A percentile compares a stretch with the other conserved stretches of the same genome.
Evolutionary conservation across 345 rosid species (phyloP).

Genomic region (Ceriops zippeliana): DNA sequence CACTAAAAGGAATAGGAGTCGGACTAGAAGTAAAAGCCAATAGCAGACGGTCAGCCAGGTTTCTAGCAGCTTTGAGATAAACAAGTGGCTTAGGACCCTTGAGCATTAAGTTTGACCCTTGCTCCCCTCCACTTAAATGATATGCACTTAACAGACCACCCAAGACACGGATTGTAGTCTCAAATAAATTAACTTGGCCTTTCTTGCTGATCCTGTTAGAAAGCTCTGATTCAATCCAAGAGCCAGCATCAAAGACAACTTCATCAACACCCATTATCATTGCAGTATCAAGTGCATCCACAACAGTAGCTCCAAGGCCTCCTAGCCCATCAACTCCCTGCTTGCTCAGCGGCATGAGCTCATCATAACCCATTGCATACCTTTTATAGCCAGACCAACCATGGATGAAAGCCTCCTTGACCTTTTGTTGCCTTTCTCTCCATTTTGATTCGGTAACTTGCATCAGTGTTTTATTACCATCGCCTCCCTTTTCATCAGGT

Average conservation of each 20-base stretch:
- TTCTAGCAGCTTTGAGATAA: slow-evolving; percentile 73
- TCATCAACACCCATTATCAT: slow-evolving; percentile 90
- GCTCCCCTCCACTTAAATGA: slow-evolving; percentile 85
- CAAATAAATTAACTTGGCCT: slow-evolving; percentile 96
- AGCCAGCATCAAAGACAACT: slow-evolving; percentile 76
- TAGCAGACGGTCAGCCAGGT: slow-evolving; percentile 80
- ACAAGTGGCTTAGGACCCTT: slow-evolving; percentile 63
- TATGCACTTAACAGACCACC: slow-evolving; percentile 98
- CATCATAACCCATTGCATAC: slow-evolving; percentile 88
- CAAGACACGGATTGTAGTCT: slow-evolving; percentile 92
- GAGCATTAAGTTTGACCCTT: slow-evolving; percentile 34
- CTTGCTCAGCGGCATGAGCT: slow-evolving; percentile 79
- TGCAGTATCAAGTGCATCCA: slow-evolving; percentile 94
- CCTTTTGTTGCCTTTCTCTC: slow-evolving; percentile 63
- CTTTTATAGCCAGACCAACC: slow-evolving; percentile 96
- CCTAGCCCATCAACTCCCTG: slow-evolving; percentile 83
- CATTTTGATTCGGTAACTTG: slow-evolving; percentile 44
- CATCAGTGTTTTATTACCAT: slow-evolving; percentile 23
- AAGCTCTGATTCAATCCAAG: slow-evolving; percentile 79
- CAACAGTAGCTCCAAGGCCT: slow-evolving; percentile 95
- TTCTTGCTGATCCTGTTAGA: slow-evolving; percentile 71
- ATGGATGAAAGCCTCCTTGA: slow-evolving; percentile 77
- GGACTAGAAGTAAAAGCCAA: slow-evolving; percentile 84
- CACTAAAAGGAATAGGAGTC: slow-evolving; percentile 78
- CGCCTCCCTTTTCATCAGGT: slow-evolving; percentile 57